phyloP scores from a whole-genome alignment of 495 filamentous ascomycete species.

The Cairneyella variabilis region DNA sequence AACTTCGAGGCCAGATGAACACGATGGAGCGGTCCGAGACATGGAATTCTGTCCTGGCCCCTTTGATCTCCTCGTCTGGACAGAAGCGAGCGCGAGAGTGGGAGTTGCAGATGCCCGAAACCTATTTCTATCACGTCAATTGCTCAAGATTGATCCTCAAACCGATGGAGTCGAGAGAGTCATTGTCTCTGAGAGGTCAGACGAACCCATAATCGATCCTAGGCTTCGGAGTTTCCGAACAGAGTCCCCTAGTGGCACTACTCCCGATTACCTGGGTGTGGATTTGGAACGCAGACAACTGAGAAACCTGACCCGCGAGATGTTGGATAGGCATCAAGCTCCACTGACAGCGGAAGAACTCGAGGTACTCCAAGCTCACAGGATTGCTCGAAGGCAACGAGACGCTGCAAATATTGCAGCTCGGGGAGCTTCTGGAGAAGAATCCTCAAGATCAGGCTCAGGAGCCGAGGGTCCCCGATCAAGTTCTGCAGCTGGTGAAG shows the following conservation, averaged over 20 bases:
- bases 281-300: conserved; percentile 24
- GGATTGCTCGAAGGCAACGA: conserved; percentile 41
- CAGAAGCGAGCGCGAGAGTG: conserved; percentile 80
- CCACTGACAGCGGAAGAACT: conserved; percentile 44
- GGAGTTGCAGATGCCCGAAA: conserved; percentile 82
- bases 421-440: conserved; percentile 20
- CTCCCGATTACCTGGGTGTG: conserved; percentile 23
- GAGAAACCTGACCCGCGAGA: conserved; percentile 16
- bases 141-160: conserved; percentile 58
- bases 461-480: conserved; percentile 2
- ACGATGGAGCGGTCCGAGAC: conserved; percentile 77
- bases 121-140: conserved; percentile 71
- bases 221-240: conserved; percentile 21
- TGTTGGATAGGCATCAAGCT: conserved; percentile 24
- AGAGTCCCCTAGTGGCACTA: conserved; percentile 15
- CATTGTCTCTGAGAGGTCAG: conserved; percentile 12
- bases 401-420: conserved; percentile 26
- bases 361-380: conserved; percentile 43
- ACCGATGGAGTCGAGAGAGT: conserved; percentile 41
- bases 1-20: conserved; percentile 54
- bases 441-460: conserved; percentile 2
- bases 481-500: background rate
- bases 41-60: conserved; percentile 89
- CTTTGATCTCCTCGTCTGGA: conserved; percentile 89
- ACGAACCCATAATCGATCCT: conserved; percentile 20